These are phyloP conservation scores for Thyridium curvatum DNA, from an alignment of 2,329 filamentous ascomycete genomes.

Conservation along the genomic window DNA sequence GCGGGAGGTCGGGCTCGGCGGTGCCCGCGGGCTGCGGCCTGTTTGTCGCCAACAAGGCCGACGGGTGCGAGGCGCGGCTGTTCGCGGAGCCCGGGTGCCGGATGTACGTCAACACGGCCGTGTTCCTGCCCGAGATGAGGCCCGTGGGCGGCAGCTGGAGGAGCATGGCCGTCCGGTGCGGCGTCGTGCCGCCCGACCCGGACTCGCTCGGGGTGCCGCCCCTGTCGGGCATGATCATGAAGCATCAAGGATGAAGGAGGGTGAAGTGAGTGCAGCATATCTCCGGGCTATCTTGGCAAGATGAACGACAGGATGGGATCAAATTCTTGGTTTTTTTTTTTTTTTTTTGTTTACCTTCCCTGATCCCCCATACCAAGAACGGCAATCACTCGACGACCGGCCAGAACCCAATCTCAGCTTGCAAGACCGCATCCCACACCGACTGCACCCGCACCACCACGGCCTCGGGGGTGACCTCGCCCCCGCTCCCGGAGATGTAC, in stretches of 20 bases:
- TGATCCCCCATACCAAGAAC: no score
- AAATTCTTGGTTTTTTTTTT: no score
- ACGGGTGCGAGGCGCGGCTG: slow-evolving; percentile 28
- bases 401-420: slow-evolving; percentile 55
- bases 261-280: no score
- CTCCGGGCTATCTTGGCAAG: no score
- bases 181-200: slow-evolving; percentile 16
- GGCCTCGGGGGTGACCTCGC: slow-evolving; percentile 21
- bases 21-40: slow-evolving; percentile 23
- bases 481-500: slow-evolving; percentile 22
- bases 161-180: slow-evolving; percentile 27
- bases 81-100: slow-evolving; percentile 26
- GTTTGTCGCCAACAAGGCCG: slow-evolving; percentile 27
- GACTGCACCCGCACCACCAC: slow-evolving; percentile 31
- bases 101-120: slow-evolving; percentile 26
- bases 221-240: slow-evolving; percentile 12
- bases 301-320: no score
- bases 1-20: slow-evolving; percentile 5
- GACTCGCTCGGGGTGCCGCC: slow-evolving; percentile 16
- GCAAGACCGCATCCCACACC: slow-evolving; percentile 44
- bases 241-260: neutral
- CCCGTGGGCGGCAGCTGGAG: slow-evolving; percentile 25
- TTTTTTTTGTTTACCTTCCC: neutral
- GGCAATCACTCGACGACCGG: slow-evolving; percentile 28
- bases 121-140: slow-evolving; percentile 25